Conservation (phyloP, 441 rosid genomes). For the Cnidoscolus chayamansa region DNA sequence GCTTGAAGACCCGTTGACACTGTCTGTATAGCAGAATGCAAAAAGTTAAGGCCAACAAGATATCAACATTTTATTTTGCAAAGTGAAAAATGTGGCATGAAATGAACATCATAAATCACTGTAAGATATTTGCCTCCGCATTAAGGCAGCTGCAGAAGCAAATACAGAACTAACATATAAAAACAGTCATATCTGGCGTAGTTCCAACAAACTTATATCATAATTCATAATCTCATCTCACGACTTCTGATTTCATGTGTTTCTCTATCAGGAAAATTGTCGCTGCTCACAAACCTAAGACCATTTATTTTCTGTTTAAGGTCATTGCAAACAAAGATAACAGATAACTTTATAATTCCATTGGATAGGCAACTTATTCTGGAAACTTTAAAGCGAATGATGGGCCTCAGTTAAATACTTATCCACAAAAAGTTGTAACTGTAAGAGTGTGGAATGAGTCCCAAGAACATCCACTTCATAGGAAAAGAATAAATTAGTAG, state of each 20-base stretch:
- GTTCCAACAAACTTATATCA: neutral
- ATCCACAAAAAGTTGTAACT: neutral
- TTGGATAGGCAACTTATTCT: neutral
- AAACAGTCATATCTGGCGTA: neutral
- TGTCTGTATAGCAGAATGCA: constrained; percentile 48
- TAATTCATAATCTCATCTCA: neutral
- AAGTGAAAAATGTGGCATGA: too few species aligned
- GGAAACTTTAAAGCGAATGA: neutral
- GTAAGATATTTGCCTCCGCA: neutral
- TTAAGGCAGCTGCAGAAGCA: neutral
- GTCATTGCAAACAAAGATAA: neutral
- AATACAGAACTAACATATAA: neutral
- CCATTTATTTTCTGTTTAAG: neutral
- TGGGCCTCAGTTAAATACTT: neutral
- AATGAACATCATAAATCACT: neutral
- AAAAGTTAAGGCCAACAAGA: constrained; percentile 16
- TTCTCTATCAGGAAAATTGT: neutral
- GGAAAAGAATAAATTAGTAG: neutral
- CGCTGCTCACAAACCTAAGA: neutral
- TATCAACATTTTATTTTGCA: neutral
- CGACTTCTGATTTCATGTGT: neutral
- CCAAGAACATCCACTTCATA: neutral
- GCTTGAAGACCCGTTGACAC: constrained; percentile 79
- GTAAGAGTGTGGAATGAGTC: neutral
- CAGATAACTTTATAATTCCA: neutral